Evolutionary conservation across 73 alveolate species (phyloP), one percentile per base, ranked within the genome.

Genomic region (Tetrahymena borealis): DNA sequence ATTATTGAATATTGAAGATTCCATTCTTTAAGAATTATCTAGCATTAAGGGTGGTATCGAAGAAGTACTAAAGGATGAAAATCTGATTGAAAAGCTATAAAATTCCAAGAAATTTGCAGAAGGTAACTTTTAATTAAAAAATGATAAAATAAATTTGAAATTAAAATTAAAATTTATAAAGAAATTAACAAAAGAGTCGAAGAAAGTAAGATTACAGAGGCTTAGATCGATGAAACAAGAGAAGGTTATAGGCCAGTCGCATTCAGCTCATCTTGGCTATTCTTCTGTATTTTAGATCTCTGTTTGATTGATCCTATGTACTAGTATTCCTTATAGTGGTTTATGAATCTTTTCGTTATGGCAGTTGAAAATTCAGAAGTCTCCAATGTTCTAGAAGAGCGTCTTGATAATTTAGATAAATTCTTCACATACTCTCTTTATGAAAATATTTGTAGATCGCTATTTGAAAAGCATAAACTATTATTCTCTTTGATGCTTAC

Each of bases 391-490:
- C 90, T 95, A 90, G 93, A 95, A 94, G 97, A 95, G 90, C 90
- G 95, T 95, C 92, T 40, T 92, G 97, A 93, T 40, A 95, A 97
- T 93, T 94, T 98, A 93, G 94, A 77, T 28, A 85, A 91, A 90
- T 91, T 91, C 38, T 96, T 97, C 91, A 90, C 95, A 42, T 90
- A 93, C 91, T 91, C 96, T 90, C 96, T 97, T 32, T 97, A 96
- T 93, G 90, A 94, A 90, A 97, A 96, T 93, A 99, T 98, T 35
- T 98, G 99, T 93, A 95, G 99, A 90, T 97, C 99, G 31, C 98
- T 99, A 39, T 98, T 97, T 93, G 99, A 98, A 91, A 97, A 98
- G 91, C 99, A 99, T 96, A 95, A 98, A 96, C 98, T 99, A 32
- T 95, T 99, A 92, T 98, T 98, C 95, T 96, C 99, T 40, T 97